Evolutionary conservation across 805 yeast species (phyloP), one percentile per base, ranked within the genome.

Genomic region (Candida fluviatilis): DNA sequence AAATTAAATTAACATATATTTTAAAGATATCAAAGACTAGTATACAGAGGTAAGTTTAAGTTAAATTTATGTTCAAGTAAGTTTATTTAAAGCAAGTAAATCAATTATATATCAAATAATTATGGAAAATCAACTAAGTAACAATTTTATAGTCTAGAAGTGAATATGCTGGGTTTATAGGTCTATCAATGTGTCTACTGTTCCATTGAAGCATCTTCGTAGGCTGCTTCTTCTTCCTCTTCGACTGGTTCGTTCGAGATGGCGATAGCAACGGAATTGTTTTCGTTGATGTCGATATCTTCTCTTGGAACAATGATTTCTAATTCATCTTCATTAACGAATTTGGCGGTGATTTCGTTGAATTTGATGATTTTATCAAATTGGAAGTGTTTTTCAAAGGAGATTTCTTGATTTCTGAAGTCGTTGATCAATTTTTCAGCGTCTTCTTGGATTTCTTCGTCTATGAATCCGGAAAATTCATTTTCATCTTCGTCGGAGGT

Each of bases 391-490:
- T 68, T 68, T 48, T 66, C 71, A 43, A 68, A 68, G 37, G 52
- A 55, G 36, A 68, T 60, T 51, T 66, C 71, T 35, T 64, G 64
- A 40, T 66, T 62, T 36, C 52, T 47, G 51, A 55, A 67, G 25
- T 66, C 70, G 44, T 55, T 51, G 38, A 66, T 68, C 35, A 68
- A 55, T 19, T 52, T 43, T 44, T 57, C 49, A 11, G 69, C 64
- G 34, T 68, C 74, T 46, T 68, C 73, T 46, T 50, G 46, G 16
- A 68, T 48, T 49, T 67, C 73, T 49, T 64, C 69, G 18, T 66
- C 71, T 14, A 42, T 35, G 28, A 48, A 52, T 19, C 41, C 47
- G 23, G 38, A 47, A 12, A 38, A 37, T 27, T 48, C 53, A 13
- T 36, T 41, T 31, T 43, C 45, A 18, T 46, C 42, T 33, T 40